Conservation (phyloP, 202 grass and related monocot species). For the Cymbopogon flexuosus region DNA sequence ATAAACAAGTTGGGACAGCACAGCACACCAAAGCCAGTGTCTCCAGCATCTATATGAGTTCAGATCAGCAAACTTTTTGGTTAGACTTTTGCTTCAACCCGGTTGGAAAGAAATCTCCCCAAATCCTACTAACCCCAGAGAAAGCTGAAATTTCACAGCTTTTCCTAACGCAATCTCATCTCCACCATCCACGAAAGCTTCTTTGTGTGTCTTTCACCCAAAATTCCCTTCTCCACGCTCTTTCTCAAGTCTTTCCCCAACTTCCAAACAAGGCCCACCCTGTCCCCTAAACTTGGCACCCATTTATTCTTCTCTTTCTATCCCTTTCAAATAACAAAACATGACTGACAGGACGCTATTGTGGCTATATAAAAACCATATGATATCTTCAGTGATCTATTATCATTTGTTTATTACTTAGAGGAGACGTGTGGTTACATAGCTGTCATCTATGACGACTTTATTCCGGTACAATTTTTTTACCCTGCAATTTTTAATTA, state of each 20-base stretch:
- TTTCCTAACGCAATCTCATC: slow-evolving; percentile 56
- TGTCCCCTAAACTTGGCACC: slow-evolving; percentile 51
- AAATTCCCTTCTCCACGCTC: slow-evolving; percentile 45
- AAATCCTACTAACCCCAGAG: slow-evolving; percentile 59
- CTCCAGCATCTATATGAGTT: slow-evolving; percentile 43
- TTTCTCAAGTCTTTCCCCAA: slow-evolving; percentile 66
- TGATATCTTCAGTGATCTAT: slow-evolving; percentile 25
- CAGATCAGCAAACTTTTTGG: slow-evolving; percentile 38
- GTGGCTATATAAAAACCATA: slow-evolving; percentile 10
- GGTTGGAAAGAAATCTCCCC: slow-evolving; percentile 56
- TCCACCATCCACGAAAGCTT: slow-evolving; percentile 64
- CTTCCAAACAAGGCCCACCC: slow-evolving; percentile 63
- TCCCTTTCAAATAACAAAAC: slow-evolving; percentile 49
- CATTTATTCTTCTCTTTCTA: slow-evolving; percentile 32
- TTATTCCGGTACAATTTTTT: slow-evolving; percentile 30
- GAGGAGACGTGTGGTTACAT: slow-evolving; percentile 34
- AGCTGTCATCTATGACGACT: slow-evolving; percentile 38
- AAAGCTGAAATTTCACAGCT: slow-evolving; percentile 43
- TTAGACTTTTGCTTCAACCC: slow-evolving; percentile 46
- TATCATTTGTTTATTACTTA: slow-evolving; percentile 24
- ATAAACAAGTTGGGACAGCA: slow-evolving; percentile 24
- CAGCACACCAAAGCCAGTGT: slow-evolving; percentile 38
- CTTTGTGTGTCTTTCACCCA: slow-evolving; percentile 40
- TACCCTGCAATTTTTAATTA: slow-evolving; percentile 39
- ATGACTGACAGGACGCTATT: slow-evolving; percentile 16